Percentiles rank a stretch among this genome's conserved stretches.
Evolutionary conservation across 495 filamentous ascomycete species (phyloP).

Genomic region (Aspergillus leporis): DNA sequence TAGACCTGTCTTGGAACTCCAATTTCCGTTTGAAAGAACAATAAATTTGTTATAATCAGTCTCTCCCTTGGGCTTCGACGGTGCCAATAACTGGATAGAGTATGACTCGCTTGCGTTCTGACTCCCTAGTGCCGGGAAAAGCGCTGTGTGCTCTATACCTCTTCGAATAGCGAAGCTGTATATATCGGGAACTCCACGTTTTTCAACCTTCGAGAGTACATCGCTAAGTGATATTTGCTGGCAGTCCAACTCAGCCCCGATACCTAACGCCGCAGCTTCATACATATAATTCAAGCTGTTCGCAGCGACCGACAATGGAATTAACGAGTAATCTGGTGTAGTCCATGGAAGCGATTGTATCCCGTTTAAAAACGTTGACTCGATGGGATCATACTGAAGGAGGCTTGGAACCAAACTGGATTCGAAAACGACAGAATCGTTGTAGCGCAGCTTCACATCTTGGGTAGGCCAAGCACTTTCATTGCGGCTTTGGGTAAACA

Average conservation of each 20-base stretch:
- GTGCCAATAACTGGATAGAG: not conserved
- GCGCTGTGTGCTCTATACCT: not conserved
- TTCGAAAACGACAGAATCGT: not conserved
- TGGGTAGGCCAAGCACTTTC: not conserved
- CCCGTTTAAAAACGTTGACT: not conserved
- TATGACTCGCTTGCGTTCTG: not conserved
- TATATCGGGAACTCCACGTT: not conserved
- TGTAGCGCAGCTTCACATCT: not conserved
- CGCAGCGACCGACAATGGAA: not conserved
- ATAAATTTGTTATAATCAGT: not conserved
- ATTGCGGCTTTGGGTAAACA: not conserved
- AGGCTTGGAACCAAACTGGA: not conserved
- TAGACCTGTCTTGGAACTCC: not conserved
- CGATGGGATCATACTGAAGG: not conserved
- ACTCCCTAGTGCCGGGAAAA: not conserved
- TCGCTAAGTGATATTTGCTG: not conserved
- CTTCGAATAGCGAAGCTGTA: not conserved
- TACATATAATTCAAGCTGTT: not conserved
- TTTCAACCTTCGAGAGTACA: not conserved
- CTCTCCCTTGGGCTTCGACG: not conserved
- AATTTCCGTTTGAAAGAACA: not conserved
- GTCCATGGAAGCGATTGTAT: not conserved
- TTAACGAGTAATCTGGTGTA: not conserved
- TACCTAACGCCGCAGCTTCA: not conserved
- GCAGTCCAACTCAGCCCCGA: not conserved